Base-by-base conservation (phyloP, 768 basidiomycete genomes). In the Coprinopsis marcescibilis region DNA sequence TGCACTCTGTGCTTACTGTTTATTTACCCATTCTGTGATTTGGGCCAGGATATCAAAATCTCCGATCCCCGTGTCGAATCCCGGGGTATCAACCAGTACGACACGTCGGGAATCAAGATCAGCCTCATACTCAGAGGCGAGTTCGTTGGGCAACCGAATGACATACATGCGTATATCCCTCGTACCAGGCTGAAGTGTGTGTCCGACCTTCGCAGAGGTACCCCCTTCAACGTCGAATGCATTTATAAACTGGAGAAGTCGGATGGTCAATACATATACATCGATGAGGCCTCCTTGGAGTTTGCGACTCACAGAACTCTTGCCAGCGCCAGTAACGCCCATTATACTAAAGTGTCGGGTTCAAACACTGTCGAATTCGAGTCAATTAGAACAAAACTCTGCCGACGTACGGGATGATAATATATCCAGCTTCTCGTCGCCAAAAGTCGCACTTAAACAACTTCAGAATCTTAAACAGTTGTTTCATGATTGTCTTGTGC, bases 261-360 rank as follows among this genome's bases (percentile, higher is more conserved):
- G 15, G 13, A 12, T 7, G 8, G 37, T 50, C 12, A 45, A 35
- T 47, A 39, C n/a, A n/a, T n/a, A 30, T 1, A 21, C 5, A 26
- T 3, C 19, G 29, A 32, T 14, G 25, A 30, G 23, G 17, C 13
- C 33, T 5, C 10, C 26, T 14, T 21, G 11, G 15, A 24, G 37
- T 21, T 25, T 26, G 10, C 19, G 15, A 45, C 58, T 7, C 48
- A 65, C 63, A 12, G 59, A 59, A 43, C 62, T 63, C 46, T 63
- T 65, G 12, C 63, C 63, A 15, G 60, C 55, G 38, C 63, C 62
- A 3, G 60, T 65, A 2, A 57, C 57, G 0, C 63, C 63, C 60
- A 65, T 63, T 3, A 63, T 38, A 13, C 63, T 61, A 26, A 19
- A 49, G 36, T 19, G 32, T 17, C 21, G 50, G 17, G 24, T n/a